phyloP scores from a whole-genome alignment of 129 eudicot genomes.

The Artemisia annua region DNA sequence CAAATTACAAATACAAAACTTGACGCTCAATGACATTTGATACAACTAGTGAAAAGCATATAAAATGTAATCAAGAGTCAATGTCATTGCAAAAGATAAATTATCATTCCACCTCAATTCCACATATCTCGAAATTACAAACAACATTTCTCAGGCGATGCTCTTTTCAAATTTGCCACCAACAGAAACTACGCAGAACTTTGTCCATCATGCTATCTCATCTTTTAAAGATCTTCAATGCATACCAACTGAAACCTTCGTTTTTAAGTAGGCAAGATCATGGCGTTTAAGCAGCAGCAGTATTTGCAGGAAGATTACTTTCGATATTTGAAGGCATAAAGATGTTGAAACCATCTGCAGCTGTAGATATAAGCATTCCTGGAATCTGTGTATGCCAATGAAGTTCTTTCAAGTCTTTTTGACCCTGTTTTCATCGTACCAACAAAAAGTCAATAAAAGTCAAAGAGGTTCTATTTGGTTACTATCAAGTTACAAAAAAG shows the following conservation, averaged over 20 bases:
- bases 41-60: background rate
- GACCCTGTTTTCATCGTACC: slow-evolving; percentile 61
- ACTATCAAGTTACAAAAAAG: slow-evolving; percentile 9
- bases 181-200: slow-evolving; percentile 14
- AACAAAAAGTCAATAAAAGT: background rate
- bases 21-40: too few relatives aligned
- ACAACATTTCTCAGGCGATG: slow-evolving; percentile 2
- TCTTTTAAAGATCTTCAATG: slow-evolving; percentile 4
- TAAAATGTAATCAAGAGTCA: background rate
- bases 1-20: too few relatives aligned
- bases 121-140: slow-evolving; percentile 28
- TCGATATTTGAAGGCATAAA: slow-evolving; percentile 99
- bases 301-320: slow-evolving; percentile 54
- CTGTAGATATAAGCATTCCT: slow-evolving; percentile 91
- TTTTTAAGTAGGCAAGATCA: background rate
- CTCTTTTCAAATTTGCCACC: background rate
- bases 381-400: slow-evolving; percentile 99
- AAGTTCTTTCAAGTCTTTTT: slow-evolving; percentile 94
- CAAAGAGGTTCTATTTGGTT: background rate
- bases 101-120: slow-evolving; percentile 13
- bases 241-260: background rate
- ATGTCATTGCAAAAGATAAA: background rate
- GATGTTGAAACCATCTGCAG: slow-evolving; percentile 93
- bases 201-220: background rate
- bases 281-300: slow-evolving; percentile 30